Percentiles rank a stretch among this genome's conserved stretches.
phyloP scores from a whole-genome alignment of 2,329 filamentous ascomycete genomes.

The Phaeosphaeriaceae sp. region DNA sequence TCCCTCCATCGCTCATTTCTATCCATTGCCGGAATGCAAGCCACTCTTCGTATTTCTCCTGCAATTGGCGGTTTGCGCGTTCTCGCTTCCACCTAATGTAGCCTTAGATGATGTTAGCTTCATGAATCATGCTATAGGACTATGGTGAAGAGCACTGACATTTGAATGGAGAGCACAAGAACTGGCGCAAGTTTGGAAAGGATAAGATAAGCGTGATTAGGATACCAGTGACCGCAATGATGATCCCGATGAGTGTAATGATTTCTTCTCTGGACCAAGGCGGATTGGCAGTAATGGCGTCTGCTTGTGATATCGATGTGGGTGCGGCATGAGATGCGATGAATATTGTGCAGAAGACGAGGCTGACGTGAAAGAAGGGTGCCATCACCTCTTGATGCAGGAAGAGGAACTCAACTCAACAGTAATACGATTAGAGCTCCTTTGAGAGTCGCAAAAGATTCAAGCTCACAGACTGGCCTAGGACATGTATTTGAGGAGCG shows the following conservation, averaged over 20 bases:
- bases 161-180: neutral
- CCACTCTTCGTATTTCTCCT: conserved; percentile 1
- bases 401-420: too few species aligned
- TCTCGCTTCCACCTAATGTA: too few species aligned
- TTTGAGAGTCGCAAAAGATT: too few species aligned
- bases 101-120: too few species aligned
- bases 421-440: too few species aligned
- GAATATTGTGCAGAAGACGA: neutral
- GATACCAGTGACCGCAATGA: neutral
- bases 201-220: neutral
- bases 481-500: too few species aligned
- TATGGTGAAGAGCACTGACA: too few species aligned
- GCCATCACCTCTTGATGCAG: neutral
- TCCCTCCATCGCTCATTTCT: conserved; percentile 1
- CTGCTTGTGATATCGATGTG: neutral
- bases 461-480: too few species aligned
- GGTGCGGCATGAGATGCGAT: neutral
- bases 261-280: neutral
- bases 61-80: neutral
- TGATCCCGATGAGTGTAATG: neutral
- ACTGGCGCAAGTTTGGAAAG: neutral
- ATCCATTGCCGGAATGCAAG: neutral
- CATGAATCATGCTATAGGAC: too few species aligned
- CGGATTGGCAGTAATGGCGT: neutral
- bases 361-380: neutral